Evolutionary conservation across 176 grass and related monocot species (phyloP).

Genomic region (Themeda triandra): DNA sequence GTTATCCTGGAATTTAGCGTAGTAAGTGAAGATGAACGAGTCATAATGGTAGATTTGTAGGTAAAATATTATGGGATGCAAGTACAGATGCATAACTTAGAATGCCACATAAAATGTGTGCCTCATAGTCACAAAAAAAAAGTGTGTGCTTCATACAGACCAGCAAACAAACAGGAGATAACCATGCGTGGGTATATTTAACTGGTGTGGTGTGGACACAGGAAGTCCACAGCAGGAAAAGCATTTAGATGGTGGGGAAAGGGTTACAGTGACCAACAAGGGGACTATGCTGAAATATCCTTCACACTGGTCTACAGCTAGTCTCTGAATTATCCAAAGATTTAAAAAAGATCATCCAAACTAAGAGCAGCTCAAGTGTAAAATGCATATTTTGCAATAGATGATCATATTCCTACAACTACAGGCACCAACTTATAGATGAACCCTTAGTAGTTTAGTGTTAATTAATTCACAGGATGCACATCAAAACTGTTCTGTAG

Average conservation of each 20-base stretch:
- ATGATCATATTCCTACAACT: conserved; percentile 7
- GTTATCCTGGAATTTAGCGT: conserved; percentile 69
- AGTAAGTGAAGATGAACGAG: neutral
- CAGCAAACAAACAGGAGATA: neutral
- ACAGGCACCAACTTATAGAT: neutral
- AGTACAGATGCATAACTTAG: neutral
- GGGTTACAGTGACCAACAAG: neutral
- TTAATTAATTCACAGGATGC: neutral
- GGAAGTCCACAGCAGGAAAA: neutral
- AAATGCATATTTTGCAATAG: neutral
- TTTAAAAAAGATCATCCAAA: neutral
- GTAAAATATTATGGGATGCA: neutral
- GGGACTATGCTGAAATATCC: neutral
- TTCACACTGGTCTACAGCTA: neutral
- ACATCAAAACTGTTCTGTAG: neutral
- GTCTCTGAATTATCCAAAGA: neutral
- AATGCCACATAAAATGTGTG: neutral
- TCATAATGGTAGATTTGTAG: neutral
- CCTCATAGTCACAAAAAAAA: too few relatives aligned
- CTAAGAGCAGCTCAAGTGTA: conserved; percentile 4
- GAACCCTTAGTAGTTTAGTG: neutral
- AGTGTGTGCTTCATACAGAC: neutral
- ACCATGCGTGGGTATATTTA: neutral
- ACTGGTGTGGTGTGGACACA: neutral
- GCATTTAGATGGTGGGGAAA: neutral